Conservation (phyloP, 2,329 filamentous ascomycete genomes). For the Monosporascus sp. region DNA sequence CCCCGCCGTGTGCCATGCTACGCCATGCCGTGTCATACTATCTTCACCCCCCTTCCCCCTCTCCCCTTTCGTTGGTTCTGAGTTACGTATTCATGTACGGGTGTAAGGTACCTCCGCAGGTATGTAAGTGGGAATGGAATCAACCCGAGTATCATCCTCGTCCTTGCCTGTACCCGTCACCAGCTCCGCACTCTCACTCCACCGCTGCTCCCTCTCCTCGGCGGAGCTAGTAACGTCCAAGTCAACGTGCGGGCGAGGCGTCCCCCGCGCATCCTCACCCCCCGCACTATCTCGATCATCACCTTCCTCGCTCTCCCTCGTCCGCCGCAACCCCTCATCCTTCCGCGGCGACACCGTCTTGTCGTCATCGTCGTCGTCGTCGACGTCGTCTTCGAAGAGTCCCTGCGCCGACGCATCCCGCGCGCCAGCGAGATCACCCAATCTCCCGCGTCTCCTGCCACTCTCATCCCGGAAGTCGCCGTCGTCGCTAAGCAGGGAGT, state of each 20-base stretch:
- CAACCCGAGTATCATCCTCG: neutral
- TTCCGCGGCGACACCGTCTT: conserved; percentile 15
- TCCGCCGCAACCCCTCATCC: conserved; percentile 15
- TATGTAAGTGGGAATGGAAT: neutral
- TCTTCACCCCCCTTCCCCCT: neutral
- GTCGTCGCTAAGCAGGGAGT: conserved; percentile 20
- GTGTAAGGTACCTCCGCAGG: neutral
- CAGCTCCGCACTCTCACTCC: neutral
- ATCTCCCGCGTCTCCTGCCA: neutral
- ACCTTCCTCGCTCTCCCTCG: conserved; percentile 6
- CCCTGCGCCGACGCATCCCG: conserved; percentile 5
- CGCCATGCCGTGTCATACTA: neutral
- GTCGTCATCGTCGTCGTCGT: conserved; percentile 3
- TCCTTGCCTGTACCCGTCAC: neutral
- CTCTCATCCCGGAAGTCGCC: conserved; percentile 3
- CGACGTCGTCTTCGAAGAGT: neutral
- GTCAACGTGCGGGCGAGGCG: neutral
- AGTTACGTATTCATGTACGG: neutral
- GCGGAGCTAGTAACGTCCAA: conserved; percentile 7
- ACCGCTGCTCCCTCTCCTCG: conserved; percentile 7
- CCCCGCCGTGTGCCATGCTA: neutral
- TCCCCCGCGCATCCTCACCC: conserved; percentile 1
- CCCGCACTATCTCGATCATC: conserved; percentile 1
- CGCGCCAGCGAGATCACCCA: conserved; percentile 1
- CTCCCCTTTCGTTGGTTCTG: neutral